These are phyloP conservation scores for Coelastrella sp. DNA, from an alignment of 139 green algal genomes.

Conservation along the genomic window DNA sequence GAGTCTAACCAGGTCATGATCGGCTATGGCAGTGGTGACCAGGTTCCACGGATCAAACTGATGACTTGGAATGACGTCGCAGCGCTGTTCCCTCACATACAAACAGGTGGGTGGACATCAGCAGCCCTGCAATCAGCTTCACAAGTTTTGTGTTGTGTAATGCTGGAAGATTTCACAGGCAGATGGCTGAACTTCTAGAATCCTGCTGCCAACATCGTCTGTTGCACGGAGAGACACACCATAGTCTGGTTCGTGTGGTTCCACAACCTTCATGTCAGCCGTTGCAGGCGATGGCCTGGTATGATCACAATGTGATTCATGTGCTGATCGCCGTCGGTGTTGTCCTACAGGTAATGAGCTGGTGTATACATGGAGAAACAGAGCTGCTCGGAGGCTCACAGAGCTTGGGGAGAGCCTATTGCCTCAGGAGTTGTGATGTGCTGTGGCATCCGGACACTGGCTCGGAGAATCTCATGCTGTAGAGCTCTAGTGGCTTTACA, in stretches of 20 bases:
- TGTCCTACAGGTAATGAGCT: background rate
- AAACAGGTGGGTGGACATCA: background rate
- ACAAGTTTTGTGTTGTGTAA: background rate
- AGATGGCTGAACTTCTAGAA: background rate
- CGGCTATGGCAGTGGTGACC: constrained; percentile 47
- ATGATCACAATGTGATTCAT: too few relatives aligned
- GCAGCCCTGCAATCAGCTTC: too few relatives aligned
- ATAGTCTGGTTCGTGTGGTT: too few relatives aligned
- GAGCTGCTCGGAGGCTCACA: background rate
- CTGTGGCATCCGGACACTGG: too few relatives aligned
- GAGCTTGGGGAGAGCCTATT: constrained; percentile 3
- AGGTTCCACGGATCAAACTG: constrained; percentile 41
- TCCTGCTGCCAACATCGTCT: too few relatives aligned
- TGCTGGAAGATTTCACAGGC: background rate
- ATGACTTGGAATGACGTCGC: constrained; percentile 49
- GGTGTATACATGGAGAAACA: constrained; percentile 26
- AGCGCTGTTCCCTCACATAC: constrained; percentile 40
- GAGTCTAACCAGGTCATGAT: constrained; percentile 51
- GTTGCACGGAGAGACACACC: too few relatives aligned
- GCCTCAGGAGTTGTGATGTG: too few relatives aligned
- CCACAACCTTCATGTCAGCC: too few relatives aligned
- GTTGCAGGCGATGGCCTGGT: too few relatives aligned
- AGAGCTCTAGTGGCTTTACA: background rate
- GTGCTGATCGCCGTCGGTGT: background rate
- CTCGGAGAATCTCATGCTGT: background rate